phyloP scores from a whole-genome alignment of 1,139 yeast species.

The Saccharomyces hybrid region DNA sequence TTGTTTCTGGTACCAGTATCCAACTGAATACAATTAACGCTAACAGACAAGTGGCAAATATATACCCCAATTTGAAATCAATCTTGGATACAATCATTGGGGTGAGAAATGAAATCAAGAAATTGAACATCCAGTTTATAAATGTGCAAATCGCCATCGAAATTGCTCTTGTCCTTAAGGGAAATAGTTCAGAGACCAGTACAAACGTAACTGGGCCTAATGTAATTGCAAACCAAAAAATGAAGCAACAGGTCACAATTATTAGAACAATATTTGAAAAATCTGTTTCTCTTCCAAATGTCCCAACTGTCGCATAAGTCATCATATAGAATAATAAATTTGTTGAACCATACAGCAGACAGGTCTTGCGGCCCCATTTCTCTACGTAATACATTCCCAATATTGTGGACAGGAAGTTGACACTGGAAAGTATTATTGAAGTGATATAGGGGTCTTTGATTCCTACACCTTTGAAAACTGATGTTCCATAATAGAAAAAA shows the following conservation, averaged over 20 bases:
- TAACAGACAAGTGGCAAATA: slow-evolving; percentile 57
- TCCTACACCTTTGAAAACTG: slow-evolving; percentile 45
- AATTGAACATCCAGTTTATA: slow-evolving; percentile 70
- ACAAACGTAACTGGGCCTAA: slow-evolving; percentile 83
- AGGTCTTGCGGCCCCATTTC: slow-evolving; percentile 56
- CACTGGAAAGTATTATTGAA: slow-evolving; percentile 64
- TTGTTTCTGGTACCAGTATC: slow-evolving; percentile 62
- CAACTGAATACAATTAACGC: slow-evolving; percentile 51
- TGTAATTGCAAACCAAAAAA: slow-evolving; percentile 69
- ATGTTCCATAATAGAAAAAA: slow-evolving; percentile 51
- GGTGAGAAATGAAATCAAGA: slow-evolving; percentile 63
- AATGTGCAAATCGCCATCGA: slow-evolving; percentile 71
- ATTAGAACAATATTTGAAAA: slow-evolving; percentile 65
- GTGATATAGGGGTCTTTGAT: slow-evolving; percentile 38
- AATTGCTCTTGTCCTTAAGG: slow-evolving; percentile 64
- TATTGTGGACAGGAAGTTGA: slow-evolving; percentile 71
- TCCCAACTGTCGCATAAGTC: slow-evolving; percentile 58
- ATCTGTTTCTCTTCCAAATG: slow-evolving; percentile 35
- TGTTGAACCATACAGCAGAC: slow-evolving; percentile 53
- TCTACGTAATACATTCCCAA: slow-evolving; percentile 62
- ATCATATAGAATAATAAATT: slow-evolving; percentile 57
- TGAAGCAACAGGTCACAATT: slow-evolving; percentile 64
- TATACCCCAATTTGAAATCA: slow-evolving; percentile 57
- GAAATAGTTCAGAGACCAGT: slow-evolving; percentile 68
- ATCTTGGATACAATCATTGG: slow-evolving; percentile 52